Percentiles rank a stretch among this genome's conserved stretches.
These are phyloP conservation scores for cucumber (Cucumis sativus) DNA, from an alignment of 306 rosid genomes.

Conservation along the genomic window Cucumber_9930_V3 NC_026660.2:30961001-30961500, in stretches of 20 bases:
- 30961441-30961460: neutral
- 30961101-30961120: neutral
- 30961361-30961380: neutral
- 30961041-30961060: neutral
- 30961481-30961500: neutral
- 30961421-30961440: neutral
- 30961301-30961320: neutral
- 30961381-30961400: neutral
- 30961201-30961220: neutral
- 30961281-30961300: neutral
- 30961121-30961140: neutral
- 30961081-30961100: neutral
- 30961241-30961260: neutral
- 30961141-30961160: neutral
- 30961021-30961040: neutral
- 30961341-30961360: neutral
- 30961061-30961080: neutral
- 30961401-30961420: neutral
- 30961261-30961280: neutral
- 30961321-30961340: neutral
- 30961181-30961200: neutral
- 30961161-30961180: neutral
- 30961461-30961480: neutral
- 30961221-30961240: neutral
- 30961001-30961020: neutral